Evolutionary conservation across 441 rosid species (phyloP).

Genomic region (Euphorbia corollata): DNA sequence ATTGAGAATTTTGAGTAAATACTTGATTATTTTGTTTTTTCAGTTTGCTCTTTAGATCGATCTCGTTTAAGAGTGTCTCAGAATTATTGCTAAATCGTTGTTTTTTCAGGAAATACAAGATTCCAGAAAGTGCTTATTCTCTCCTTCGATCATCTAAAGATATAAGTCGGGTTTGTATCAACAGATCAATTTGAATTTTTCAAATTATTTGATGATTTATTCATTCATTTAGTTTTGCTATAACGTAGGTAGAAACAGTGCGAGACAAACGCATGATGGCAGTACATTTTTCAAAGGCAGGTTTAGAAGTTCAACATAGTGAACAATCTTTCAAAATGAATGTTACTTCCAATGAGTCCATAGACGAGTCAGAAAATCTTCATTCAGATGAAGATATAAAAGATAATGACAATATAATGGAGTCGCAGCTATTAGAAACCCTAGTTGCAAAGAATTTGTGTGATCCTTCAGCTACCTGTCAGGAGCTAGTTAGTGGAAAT

Average conservation of each 20-base stretch:
- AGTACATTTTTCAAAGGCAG: conserved; percentile 52
- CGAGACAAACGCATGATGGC: conserved; percentile 52
- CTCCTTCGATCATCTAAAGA: conserved; percentile 56
- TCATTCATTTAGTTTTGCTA: conserved; percentile 9
- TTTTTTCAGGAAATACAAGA: conserved; percentile 55
- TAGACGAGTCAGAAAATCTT: conserved; percentile 15
- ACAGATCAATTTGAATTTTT: conserved; percentile 8
- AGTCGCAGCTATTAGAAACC: conserved; percentile 23
- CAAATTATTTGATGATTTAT: neutral
- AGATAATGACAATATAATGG: conserved; percentile 16
- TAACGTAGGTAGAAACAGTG: conserved; percentile 46
- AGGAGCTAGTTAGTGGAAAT: conserved; percentile 15
- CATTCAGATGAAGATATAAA: conserved; percentile 10
- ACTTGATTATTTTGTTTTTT: conserved; percentile 4
- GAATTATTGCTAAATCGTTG: conserved; percentile 8
- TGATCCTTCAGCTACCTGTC: conserved; percentile 24
- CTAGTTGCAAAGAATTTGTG: conserved; percentile 17
- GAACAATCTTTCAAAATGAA: conserved; percentile 24
- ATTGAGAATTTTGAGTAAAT: conserved; percentile 53
- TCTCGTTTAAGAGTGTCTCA: neutral
- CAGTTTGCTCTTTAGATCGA: neutral
- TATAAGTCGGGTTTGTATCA: conserved; percentile 50
- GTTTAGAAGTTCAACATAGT: conserved; percentile 32
- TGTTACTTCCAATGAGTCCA: conserved; percentile 20
- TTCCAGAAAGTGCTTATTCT: conserved; percentile 48